Evolutionary conservation across 306 rosid species (phyloP).

Genomic region (Cucurbita pepo): DNA sequence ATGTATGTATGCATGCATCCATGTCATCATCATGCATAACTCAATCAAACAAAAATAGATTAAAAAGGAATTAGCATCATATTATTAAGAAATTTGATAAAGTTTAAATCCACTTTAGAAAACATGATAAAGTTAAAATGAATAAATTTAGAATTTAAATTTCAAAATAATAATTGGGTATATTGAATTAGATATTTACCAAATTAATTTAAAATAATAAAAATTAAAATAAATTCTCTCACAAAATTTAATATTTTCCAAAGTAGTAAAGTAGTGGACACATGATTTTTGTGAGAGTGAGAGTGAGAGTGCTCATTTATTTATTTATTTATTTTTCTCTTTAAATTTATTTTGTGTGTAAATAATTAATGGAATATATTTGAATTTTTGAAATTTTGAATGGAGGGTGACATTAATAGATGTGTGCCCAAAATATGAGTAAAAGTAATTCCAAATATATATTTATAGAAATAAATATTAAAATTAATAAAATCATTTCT

Average conservation of each 20-base stretch:
- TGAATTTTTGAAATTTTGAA: slow-evolving; percentile 3
- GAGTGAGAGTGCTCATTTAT: neutral
- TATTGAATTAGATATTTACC: too few relatives aligned
- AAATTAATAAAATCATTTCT: neutral
- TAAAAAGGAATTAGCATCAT: neutral
- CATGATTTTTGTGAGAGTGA: neutral
- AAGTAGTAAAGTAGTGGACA: neutral
- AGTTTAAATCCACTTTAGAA: neutral
- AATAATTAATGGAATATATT: neutral
- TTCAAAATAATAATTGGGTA: neutral
- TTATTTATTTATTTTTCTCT: too few relatives aligned
- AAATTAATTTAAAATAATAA: too few relatives aligned
- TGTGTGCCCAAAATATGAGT: neutral
- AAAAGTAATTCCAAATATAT: neutral
- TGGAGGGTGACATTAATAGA: slow-evolving; percentile 4
- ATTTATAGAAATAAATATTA: neutral
- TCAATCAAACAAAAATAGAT: neutral
- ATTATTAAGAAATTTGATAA: neutral
- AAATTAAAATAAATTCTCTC: neutral
- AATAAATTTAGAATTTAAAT: neutral
- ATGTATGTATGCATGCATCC: neutral
- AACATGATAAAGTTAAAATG: neutral
- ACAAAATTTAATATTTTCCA: neutral
- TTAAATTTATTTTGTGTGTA: neutral
- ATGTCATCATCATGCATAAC: neutral